Base-by-base conservation (phyloP, 768 basidiomycete genomes). In the Podaxis sp. region DNA sequence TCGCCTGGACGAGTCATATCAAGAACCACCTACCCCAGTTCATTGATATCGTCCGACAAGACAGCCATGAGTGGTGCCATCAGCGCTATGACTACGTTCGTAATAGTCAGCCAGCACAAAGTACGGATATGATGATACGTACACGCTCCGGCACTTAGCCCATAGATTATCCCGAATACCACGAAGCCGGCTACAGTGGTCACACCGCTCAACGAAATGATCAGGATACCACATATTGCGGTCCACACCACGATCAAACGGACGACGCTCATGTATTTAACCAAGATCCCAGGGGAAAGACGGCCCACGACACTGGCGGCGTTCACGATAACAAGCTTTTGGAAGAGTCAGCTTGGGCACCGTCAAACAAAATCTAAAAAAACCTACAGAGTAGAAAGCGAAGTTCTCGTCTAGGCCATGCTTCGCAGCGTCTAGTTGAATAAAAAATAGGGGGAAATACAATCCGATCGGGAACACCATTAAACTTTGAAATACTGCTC, bases 371-470 rank as follows among this genome's bases (percentile, higher is more conserved):
- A 51, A 22, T n/a, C 15, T 24, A 24, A 19, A 9, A 27, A 27
- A n/a, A 59, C 65, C 29, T 52, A 80, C 80, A 24, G 77, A 71
- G 55, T 81, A 80, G 57, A 81, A 80, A 2, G 78, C 72, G 33
- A 81, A 74, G 5, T 66, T 71, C 11, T 67, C 54, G 29, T 68
- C 63, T 29, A 76, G 64, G 1, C 74, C 71, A 52, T 77, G 77
- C 36, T 68, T 53, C 43, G 72, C 59, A 1, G 79, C 68, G 59
- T 76, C 73, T 9, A 80, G 65, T 57, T 81, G 80, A 7, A 80
- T 59, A 61, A 76, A 81, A 68, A 80, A 80, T 12, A 77, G 55
- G 0, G 77, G 77, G 38, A 66, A 75, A 55, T 69, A 77, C 54
- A 74, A 66, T 9, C 71, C 74, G 2, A 62, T 59, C 4, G 65